These are phyloP conservation scores for Vitis cinerea DNA, from an alignment of 164 flowering plant genomes.

Conservation along the genomic window DNA sequence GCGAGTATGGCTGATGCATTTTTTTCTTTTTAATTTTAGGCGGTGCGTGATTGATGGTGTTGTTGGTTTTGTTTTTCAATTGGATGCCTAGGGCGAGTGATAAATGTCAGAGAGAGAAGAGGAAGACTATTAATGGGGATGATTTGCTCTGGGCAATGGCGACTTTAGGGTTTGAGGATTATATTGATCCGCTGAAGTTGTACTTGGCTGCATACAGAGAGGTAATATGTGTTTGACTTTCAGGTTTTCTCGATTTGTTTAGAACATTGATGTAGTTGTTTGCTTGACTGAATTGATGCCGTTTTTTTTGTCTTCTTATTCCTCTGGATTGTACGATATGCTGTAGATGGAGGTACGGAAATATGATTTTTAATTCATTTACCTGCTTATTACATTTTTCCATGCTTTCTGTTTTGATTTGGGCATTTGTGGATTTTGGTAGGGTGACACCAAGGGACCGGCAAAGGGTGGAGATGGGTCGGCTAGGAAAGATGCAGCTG, in stretches of 20 bases:
- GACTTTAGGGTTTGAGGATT: slow-evolving; percentile 69
- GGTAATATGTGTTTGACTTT: slow-evolving; percentile 21
- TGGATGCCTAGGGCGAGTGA: slow-evolving; percentile 47
- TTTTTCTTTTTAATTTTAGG: slow-evolving; percentile 3
- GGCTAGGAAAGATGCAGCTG: slow-evolving; percentile 39
- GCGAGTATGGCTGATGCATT: slow-evolving; percentile 46
- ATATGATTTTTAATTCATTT: background rate
- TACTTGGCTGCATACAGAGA: slow-evolving; percentile 59
- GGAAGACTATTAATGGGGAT: slow-evolving; percentile 66
- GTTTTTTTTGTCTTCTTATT: background rate
- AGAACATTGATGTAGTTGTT: background rate
- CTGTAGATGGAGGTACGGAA: slow-evolving; percentile 49
- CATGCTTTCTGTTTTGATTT: background rate
- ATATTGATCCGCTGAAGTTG: slow-evolving; percentile 56
- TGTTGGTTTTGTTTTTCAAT: slow-evolving; percentile 1
- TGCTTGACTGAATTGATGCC: background rate
- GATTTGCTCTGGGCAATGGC: slow-evolving; percentile 74
- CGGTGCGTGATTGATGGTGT: background rate
- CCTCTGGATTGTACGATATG: slow-evolving; percentile 4
- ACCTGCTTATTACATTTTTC: background rate
- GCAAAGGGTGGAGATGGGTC: slow-evolving; percentile 37
- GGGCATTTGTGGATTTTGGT: slow-evolving; percentile 4
- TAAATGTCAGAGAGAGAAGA: slow-evolving; percentile 67
- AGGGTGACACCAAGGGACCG: slow-evolving; percentile 70
- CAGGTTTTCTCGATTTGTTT: background rate